Base-by-base conservation (phyloP, 2,329 filamentous ascomycete species). In the Exophiala oligosperma region DNA sequence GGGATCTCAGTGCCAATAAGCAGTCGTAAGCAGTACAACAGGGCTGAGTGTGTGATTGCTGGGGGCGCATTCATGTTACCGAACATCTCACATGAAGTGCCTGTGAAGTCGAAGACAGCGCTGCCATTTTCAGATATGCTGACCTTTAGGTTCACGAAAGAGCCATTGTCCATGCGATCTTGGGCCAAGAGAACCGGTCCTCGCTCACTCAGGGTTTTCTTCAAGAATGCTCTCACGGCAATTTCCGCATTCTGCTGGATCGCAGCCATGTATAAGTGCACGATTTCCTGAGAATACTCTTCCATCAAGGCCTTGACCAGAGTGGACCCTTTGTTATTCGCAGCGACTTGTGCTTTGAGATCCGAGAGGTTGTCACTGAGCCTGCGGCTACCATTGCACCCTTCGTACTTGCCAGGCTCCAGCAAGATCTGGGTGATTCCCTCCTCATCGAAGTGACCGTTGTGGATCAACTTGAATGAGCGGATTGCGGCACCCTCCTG, bases 401-500 rank as follows among this genome's bases (percentile, higher is more conserved):
- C 56, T 14, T 54, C 50, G n/a, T 51, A 58, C 5, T 54, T 47
- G 9, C 60, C 55, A 2, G 71, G 69, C 4, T 53, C 49, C 21
- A 67, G 59, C 14, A 73, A 52, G 6, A 70, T 59, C 50, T 70
- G 66, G 12, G 62, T 68, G 6, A 74, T 65, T 0, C 64, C 61
- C 3, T 64, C 63, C 54, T 77, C 73, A 43, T 74, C 67, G 50
- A 77, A 76, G 0, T 64, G 38, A 0, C 72, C 74, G 9, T 70
- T 61, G 3, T 64, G 57, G 2, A 76, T 69, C 1, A 76, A 48
- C 44, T 64, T 64, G 56, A 76, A 73, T 0, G 75, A 74, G 49
- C 77, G 72, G 8, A 80, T 77, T 0, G 74, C 73, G 0, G 77
- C 77, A 5, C 78, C 78, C 62, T 80, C 78, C 60, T 80, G 74